phyloP scores from a whole-genome alignment of 805 yeast species.

The Wickerhamiella vanderwaltii region DNA sequence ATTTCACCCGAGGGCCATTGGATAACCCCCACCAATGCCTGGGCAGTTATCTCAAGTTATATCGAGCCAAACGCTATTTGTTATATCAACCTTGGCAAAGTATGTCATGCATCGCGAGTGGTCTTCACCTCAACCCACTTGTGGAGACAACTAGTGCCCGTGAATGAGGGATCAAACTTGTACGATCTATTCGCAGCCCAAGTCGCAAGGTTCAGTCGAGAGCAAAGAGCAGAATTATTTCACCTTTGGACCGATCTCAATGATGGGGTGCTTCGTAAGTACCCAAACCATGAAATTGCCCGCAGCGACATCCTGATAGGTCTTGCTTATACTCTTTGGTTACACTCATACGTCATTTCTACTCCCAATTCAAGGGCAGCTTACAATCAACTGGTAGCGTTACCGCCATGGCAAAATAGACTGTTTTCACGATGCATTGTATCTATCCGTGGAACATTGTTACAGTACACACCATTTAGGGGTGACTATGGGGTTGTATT shows the following conservation, averaged over 20 bases:
- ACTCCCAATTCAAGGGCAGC: too few species aligned
- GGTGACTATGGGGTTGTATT: background rate
- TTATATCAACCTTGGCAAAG: background rate
- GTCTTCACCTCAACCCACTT: background rate
- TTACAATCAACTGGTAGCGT: background rate
- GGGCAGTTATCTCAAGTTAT: background rate
- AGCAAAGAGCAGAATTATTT: background rate
- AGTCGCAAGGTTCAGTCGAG: background rate
- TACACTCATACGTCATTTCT: background rate
- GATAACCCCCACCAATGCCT: slow-evolving; percentile 4
- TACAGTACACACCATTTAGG: background rate
- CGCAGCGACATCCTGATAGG: background rate
- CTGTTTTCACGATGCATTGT: slow-evolving; percentile 1
- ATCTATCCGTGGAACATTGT: background rate
- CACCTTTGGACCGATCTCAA: background rate
- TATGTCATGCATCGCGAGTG: background rate
- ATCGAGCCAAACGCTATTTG: background rate
- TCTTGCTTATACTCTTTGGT: background rate
- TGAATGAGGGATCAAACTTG: background rate
- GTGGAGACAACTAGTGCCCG: slow-evolving; percentile 2
- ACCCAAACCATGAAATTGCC: background rate
- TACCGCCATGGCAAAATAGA: background rate
- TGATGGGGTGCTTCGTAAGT: background rate
- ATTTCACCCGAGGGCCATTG: background rate
- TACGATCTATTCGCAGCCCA: background rate